phyloP scores from a whole-genome alignment of 1,139 yeast species.

The Kluyveromyces sp. region DNA sequence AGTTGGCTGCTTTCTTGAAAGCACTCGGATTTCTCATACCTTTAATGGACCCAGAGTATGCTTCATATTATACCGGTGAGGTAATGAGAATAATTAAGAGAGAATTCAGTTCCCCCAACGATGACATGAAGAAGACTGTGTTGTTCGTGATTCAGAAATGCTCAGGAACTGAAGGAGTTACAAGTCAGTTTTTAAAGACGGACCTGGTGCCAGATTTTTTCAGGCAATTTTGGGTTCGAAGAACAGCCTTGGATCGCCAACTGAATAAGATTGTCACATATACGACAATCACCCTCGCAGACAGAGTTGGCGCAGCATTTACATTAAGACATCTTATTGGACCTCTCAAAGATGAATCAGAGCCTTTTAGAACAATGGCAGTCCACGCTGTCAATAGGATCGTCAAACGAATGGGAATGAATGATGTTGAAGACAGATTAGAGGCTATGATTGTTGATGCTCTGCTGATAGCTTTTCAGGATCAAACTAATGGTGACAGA shows the following conservation, averaged over 20 bases:
- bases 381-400: conserved; percentile 58
- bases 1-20: conserved; percentile 67
- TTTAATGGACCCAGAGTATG: conserved; percentile 77
- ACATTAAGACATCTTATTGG: conserved; percentile 52
- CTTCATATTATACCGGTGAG: conserved; percentile 71
- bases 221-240: conserved; percentile 69
- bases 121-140: conserved; percentile 77
- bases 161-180: conserved; percentile 45
- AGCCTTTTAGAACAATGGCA: conserved; percentile 71
- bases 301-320: conserved; percentile 58
- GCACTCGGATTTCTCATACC: conserved; percentile 81
- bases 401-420: conserved; percentile 39
- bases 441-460: conserved; percentile 77
- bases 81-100: conserved; percentile 59
- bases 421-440: conserved; percentile 48
- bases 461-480: conserved; percentile 74
- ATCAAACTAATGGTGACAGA: conserved; percentile 52
- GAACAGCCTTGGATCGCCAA: conserved; percentile 53
- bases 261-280: conserved; percentile 59
- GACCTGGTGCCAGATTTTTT: conserved; percentile 61
- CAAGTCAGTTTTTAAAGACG: conserved; percentile 39
- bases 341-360: conserved; percentile 74
- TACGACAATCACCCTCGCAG: conserved; percentile 63
- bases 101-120: conserved; percentile 79
- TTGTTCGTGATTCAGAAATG: conserved; percentile 56